Percentiles rank a stretch among this genome's conserved stretches.
These are phyloP conservation scores for Graphiopsis chlorocephala DNA, from an alignment of 2,329 filamentous ascomycete genomes.

Conservation along the genomic window DNA sequence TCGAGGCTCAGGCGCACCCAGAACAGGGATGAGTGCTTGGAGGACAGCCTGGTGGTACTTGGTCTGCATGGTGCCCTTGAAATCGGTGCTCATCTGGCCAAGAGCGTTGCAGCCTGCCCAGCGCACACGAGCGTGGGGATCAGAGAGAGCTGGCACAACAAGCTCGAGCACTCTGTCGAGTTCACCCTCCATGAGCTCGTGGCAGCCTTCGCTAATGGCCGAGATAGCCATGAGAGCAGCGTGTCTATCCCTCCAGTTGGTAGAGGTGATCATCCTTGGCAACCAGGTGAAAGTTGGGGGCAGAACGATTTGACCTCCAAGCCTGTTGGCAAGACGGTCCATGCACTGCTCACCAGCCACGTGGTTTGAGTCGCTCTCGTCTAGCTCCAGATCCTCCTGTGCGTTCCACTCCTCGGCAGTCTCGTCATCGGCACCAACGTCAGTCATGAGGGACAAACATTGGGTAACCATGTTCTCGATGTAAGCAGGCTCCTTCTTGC, in stretches of 20 bases:
- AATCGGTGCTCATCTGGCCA: conserved; percentile 99
- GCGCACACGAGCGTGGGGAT: conserved; percentile 87
- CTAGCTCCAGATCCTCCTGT: conserved; percentile 89
- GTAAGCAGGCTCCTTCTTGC: conserved; percentile 88
- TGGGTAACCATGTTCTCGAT: conserved; percentile 97
- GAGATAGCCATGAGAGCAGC: conserved; percentile 98
- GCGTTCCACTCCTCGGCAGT: conserved; percentile 91
- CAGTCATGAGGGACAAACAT: conserved; percentile 96
- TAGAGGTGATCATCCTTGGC: conserved; percentile 94
- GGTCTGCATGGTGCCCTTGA: conserved; percentile 95
- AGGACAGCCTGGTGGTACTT: conserved; percentile 88
- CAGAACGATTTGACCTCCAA: conserved; percentile 88
- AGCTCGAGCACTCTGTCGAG: conserved; percentile 90
- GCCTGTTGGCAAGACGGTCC: conserved; percentile 95
- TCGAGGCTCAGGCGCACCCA: conserved; percentile 83
- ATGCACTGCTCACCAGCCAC: conserved; percentile 98
- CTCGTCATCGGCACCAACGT: conserved; percentile 90
- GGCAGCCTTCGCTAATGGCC: conserved; percentile 94
- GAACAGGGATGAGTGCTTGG: conserved; percentile 85
- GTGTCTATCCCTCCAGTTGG: conserved; percentile 91
- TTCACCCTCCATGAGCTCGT: conserved; percentile 92
- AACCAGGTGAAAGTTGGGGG: conserved; percentile 96
- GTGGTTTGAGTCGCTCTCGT: conserved; percentile 96
- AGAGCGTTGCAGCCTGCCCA: conserved; percentile 98
- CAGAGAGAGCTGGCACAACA: conserved; percentile 86